Evolutionary conservation across 352 stramenopile genomes (phyloP).

Genomic region (Phytophthora litchii): DNA sequence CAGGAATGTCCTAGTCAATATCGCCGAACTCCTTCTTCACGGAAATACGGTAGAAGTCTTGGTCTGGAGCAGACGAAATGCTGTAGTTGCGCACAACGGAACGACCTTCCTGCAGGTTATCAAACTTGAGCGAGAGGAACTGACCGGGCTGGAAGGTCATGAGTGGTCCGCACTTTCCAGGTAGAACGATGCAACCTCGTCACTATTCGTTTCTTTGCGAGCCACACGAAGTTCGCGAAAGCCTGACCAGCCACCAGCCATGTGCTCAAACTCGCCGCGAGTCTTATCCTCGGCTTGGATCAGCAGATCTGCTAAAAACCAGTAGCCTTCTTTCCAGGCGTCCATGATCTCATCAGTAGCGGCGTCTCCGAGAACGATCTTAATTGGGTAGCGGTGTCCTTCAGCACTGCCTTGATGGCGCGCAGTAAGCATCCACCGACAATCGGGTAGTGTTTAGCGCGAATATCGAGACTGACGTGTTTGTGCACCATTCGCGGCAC

Average conservation of each 20-base stretch:
- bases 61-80: slow-evolving; percentile 46
- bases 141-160: slow-evolving; percentile 60
- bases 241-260: slow-evolving; percentile 55
- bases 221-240: slow-evolving; percentile 63
- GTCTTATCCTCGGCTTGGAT: slow-evolving; percentile 59
- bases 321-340: slow-evolving; percentile 64
- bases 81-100: slow-evolving; percentile 67
- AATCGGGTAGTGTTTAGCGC: slow-evolving; percentile 73
- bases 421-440: slow-evolving; percentile 61
- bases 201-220: slow-evolving; percentile 54
- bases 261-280: slow-evolving; percentile 40
- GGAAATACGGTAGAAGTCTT: slow-evolving; percentile 61
- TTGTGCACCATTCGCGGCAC: slow-evolving; percentile 71
- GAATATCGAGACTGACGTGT: slow-evolving; percentile 65
- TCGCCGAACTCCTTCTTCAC: slow-evolving; percentile 59
- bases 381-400: too few relatives aligned
- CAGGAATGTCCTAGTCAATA: slow-evolving; percentile 26
- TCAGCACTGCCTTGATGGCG: too few relatives aligned
- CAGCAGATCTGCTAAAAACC: slow-evolving; percentile 61
- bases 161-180: slow-evolving; percentile 46
- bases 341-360: slow-evolving; percentile 64
- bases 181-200: slow-evolving; percentile 65
- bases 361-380: slow-evolving; percentile 52
- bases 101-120: slow-evolving; percentile 40
- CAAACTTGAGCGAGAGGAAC: slow-evolving; percentile 63